Evolutionary conservation across 352 stramenopile species (phyloP), one percentile per base, ranked within the genome.

Genomic region (Phytophthora podocarpi): DNA sequence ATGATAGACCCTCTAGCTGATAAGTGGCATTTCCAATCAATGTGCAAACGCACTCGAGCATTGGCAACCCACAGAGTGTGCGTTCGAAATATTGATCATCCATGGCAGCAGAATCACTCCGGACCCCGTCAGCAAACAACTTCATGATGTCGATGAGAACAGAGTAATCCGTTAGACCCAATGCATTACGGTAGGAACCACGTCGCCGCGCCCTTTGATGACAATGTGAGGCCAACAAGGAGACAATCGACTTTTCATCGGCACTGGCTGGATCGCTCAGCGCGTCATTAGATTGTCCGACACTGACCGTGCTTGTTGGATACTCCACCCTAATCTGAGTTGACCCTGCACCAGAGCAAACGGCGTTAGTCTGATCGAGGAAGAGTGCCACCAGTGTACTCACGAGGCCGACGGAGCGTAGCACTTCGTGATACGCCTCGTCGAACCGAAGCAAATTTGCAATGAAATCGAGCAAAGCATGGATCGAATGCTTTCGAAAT

Each of bases 151-250:
- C 77, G 8, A 87, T 50, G 13, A 85, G 58, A 15, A 75, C 16
- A 4, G 53, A 30, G 23, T 84, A 85, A 21, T 79, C 74, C 3
- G 69, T 49, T 20, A 21, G 41, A 12, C 70, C 59, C n/a, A 79
- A 52, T 15, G 40, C 15, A 34, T 11, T 62, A 37, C 35, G 39
- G 20, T 7, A 61, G 24, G 37, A 27, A 3, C 12, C 68, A 27
- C 45, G 51, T 13, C 47, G 51, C 46, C 37, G 50, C 9, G 40
- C 55, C 13, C 46, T 76, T 63, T 82, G 78, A n/a, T 72, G 65
- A 34, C 79, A 89, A 61, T 89, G 79, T 2, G 76, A 83, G n/a
- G 64, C 69, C 24, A 89, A 35, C n/a, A 77, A 58, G 23, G 59
- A 50, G 30, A 80, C 32, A 15, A 89, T 65, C 32, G 49, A 64